Evolutionary conservation across 75 land plant species (phyloP), one percentile per base, ranked within the genome.

Genomic region (Selaginella tamariscina): DNA sequence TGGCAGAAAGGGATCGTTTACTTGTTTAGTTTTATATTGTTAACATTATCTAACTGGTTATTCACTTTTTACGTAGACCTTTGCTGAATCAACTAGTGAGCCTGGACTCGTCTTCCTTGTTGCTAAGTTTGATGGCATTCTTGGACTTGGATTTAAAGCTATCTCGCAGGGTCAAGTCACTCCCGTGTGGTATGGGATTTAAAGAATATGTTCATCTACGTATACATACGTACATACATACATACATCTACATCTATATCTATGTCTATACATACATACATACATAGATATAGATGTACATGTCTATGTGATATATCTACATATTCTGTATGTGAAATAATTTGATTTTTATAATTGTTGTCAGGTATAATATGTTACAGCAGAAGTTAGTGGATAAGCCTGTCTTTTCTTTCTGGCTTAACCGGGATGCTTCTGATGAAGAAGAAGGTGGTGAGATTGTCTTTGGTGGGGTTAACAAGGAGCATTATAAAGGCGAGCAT

Each of bases 41-140:
- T 21, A 21, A 8, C 62, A n/a, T 9, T 59, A 2, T 59, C 8
- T 8, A 2, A 23, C 8, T 59, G 8, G 26, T 8, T 59, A 23
- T 26, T 9, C 8, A 27, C 23, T n/a, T 23, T 59, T 21, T 59
- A 5, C 62, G 27, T 59, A 59, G 62, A 27, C 26, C 5, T 59
- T 59, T 59, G 62, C 62, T 5, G 62, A 59, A 59, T 21, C 62
- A 59, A 59, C 62, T 2, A 59, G 62, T 59, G 62, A 59, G 26
- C 23, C 23, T 59, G 62, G 62, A n/a, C 24, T 26, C 21, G 26
- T 59, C 8, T 59, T 59, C 26, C 23, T 59, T 9, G 5, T 26
- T 59, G 62, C 24, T n/a, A 59, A 59, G 26, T 59, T 59, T 59
- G 62, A 59, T 59, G 62, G 62, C 24, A 59, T 59, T 26, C 26